A percentile compares a stretch with the other conserved stretches of the same genome.
phyloP scores from a whole-genome alignment of 1,284 basidiomycete species.

The Cronartium quercuum region DNA sequence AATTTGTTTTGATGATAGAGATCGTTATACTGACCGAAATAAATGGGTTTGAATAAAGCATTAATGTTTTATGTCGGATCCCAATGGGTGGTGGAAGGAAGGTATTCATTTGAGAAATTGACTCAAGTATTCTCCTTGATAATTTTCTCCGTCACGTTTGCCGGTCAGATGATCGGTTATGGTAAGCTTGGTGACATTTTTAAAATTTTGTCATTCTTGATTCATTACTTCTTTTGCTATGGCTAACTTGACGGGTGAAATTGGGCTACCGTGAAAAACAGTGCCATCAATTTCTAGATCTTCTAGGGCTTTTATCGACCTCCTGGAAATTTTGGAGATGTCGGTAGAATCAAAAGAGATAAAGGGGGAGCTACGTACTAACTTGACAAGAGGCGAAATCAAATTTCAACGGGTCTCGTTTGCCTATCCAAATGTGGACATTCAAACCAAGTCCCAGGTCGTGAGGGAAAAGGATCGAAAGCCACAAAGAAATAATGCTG shows the following conservation, averaged over 20 bases:
- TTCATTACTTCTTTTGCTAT: neutral
- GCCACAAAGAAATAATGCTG: neutral
- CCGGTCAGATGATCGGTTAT: slow-evolving; percentile 78
- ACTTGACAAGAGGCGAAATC: slow-evolving; percentile 58
- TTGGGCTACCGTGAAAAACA: slow-evolving; percentile 47
- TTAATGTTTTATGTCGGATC: slow-evolving; percentile 36
- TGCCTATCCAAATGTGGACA: slow-evolving; percentile 72
- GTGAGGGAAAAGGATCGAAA: neutral
- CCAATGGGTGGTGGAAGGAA: slow-evolving; percentile 18
- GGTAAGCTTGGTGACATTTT: slow-evolving; percentile 56
- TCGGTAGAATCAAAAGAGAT: slow-evolving; percentile 28
- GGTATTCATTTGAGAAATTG: slow-evolving; percentile 29
- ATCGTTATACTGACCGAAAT: neutral
- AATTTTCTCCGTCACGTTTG: slow-evolving; percentile 59
- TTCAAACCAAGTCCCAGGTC: slow-evolving; percentile 45
- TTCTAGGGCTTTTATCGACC: slow-evolving; percentile 46
- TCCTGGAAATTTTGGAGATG: slow-evolving; percentile 42
- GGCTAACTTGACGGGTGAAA: neutral
- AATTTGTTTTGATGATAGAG: neutral
- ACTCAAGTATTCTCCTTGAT: slow-evolving; percentile 36
- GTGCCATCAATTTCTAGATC: slow-evolving; percentile 48
- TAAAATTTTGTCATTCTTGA: neutral
- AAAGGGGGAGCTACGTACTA: slow-evolving; percentile 28
- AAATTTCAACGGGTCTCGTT: slow-evolving; percentile 68
- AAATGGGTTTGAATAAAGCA: neutral